phyloP scores from a whole-genome alignment of 2,329 filamentous ascomycete species.

The Claviceps spartinae region DNA sequence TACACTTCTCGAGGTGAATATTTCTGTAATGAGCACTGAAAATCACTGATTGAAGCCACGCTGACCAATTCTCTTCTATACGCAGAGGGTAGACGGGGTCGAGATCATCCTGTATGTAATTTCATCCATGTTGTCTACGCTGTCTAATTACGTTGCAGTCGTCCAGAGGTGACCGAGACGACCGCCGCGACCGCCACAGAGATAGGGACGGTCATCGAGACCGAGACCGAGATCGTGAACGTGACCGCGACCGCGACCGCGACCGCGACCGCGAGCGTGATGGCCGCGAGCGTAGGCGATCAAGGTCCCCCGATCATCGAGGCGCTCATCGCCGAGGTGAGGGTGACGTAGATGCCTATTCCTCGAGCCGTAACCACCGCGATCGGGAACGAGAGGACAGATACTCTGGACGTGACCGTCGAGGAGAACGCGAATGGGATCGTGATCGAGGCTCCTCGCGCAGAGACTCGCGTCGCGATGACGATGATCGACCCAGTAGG shows the following conservation, averaged over 20 bases:
- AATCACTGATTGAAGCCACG: not conserved
- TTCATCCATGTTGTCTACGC: not conserved
- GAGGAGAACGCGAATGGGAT: constrained; percentile 65
- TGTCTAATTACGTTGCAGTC: constrained; percentile 13
- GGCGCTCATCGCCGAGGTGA: constrained; percentile 54
- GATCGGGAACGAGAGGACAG: constrained; percentile 89
- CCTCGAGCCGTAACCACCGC: constrained; percentile 81
- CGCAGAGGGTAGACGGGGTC: constrained; percentile 36
- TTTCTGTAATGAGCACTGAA: constrained; percentile 3
- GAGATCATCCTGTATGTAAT: constrained; percentile 40
- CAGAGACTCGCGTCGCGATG: constrained; percentile 51
- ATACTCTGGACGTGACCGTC: constrained; percentile 57
- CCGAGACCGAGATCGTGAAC: constrained; percentile 14
- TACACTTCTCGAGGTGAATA: constrained; percentile 53
- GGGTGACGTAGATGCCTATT: constrained; percentile 75
- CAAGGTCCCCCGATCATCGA: constrained; percentile 67
- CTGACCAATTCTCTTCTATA: constrained; percentile 11
- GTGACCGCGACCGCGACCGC: constrained; percentile 20
- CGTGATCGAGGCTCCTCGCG: constrained; percentile 50
- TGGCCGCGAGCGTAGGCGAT: constrained; percentile 58
- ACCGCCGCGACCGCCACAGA: constrained; percentile 41
- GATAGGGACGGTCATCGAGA: constrained; percentile 26
- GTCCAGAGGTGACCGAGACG: constrained; percentile 20
- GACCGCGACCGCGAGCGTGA: constrained; percentile 51
- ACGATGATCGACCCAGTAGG: constrained; percentile 43